phyloP scores from a whole-genome alignment of 306 rosid genomes.

The Casuarina equisetifolia region DNA sequence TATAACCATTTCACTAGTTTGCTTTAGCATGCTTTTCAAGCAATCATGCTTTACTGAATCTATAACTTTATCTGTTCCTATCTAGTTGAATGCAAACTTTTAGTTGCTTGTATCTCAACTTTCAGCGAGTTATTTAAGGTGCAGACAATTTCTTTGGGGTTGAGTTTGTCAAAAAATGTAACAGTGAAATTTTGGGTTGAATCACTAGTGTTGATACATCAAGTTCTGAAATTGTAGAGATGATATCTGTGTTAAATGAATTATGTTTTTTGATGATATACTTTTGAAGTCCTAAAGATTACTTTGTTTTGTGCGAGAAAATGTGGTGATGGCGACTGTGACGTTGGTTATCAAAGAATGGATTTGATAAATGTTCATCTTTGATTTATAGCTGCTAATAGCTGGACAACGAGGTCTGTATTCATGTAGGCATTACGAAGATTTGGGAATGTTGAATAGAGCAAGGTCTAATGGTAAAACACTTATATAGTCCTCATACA shows the following conservation, averaged over 20 bases:
- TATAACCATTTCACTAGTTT: neutral
- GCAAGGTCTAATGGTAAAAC: neutral
- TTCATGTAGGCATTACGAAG: neutral
- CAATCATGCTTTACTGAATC: neutral
- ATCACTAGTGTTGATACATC: neutral
- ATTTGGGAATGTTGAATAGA: neutral
- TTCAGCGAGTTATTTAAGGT: neutral
- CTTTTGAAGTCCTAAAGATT: neutral
- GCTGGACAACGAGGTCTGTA: neutral
- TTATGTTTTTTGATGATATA: neutral
- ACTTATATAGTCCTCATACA: neutral
- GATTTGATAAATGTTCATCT: neutral
- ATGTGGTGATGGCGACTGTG: neutral
- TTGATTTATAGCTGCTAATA: too few species aligned
- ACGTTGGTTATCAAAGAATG: neutral
- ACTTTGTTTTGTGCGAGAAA: neutral
- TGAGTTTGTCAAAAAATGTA: neutral
- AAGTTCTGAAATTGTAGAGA: neutral
- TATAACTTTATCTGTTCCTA: neutral
- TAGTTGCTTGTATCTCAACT: neutral
- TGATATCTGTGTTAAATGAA: neutral
- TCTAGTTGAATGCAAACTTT: neutral
- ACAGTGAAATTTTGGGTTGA: neutral
- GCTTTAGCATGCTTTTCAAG: neutral
- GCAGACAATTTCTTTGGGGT: neutral